Evolutionary conservation across 371 early-diverging fungal species (phyloP), one percentile per base, ranked within the genome.

Genomic region (Gilbertella persicaria): DNA sequence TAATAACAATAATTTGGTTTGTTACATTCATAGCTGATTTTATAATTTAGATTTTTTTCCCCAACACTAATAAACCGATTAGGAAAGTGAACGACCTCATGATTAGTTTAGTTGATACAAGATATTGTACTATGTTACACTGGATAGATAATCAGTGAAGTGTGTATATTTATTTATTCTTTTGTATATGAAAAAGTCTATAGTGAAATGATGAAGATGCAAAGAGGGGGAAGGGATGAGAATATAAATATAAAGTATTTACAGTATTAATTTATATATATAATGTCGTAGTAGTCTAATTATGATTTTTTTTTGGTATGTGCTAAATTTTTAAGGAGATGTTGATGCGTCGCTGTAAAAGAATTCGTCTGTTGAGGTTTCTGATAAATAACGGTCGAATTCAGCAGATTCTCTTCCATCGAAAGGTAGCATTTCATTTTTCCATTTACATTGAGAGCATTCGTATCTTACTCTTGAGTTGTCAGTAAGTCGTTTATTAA

Each of bases 361-460:
- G 17, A 49, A 55, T n/a, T 62, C 56, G 4, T 62, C 57, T 9
- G 28, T 40, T 3, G 63, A 62, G 8, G 50, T 45, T 47, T 62
- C 62, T 30, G 62, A 62, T 25, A 66, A 38, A 39, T 66, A 62
- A 10, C 62, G 66, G 1, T 62, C 49, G 2, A 62, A 33, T 53
- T 62, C 62, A 26, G 53, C 55, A 7, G 62, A 58, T 39, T 58
- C 58, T 53, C 63, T 58, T 26, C 45, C 53, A 42, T 67, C 60
- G 30, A 55, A 55, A 3, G 68, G 68, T 21, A 67, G 19, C 50
- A 60, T 59, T 64, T 67, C 60, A 36, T 67, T 67, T 49, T 65
- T 72, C 72, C 72, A 72, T 46, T 55, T 60, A 41, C 72, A 72
- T 29, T 66, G 65, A 10, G 65, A 57, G 14, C 72, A 72, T 58